Conservation (phyloP, 2,329 filamentous ascomycete species). For the Colletotrichum karsti region DNA sequence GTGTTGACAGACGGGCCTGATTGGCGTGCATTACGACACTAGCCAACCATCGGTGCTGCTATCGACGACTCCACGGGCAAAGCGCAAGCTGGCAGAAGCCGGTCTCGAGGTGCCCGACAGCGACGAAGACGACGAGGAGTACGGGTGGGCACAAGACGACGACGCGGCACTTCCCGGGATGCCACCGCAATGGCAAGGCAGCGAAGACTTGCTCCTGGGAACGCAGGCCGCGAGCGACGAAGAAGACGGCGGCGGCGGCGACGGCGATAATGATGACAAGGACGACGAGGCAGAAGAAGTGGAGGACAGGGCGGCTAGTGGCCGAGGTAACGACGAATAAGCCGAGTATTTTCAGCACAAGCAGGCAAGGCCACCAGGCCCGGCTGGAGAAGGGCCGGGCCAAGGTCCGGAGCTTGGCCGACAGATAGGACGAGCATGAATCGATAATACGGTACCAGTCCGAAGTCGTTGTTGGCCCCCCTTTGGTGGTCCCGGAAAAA, state of each 20-base stretch:
- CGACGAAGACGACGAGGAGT: constrained; percentile 73
- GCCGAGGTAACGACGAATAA: constrained; percentile 24
- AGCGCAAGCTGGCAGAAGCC: constrained; percentile 71
- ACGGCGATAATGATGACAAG: constrained; percentile 31
- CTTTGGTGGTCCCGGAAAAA: background rate
- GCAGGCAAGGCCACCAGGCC: background rate
- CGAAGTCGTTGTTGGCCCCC: constrained; percentile 8
- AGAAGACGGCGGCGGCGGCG: constrained; percentile 20
- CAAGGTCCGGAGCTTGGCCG: constrained; percentile 27
- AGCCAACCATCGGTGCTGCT: constrained; percentile 42
- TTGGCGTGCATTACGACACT: constrained; percentile 49
- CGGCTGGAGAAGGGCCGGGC: constrained; percentile 3
- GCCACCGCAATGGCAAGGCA: constrained; percentile 75
- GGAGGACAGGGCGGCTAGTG: constrained; percentile 28
- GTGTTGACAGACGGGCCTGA: constrained; percentile 50
- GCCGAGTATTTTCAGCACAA: constrained; percentile 7
- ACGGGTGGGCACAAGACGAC: constrained; percentile 76
- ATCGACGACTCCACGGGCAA: constrained; percentile 53
- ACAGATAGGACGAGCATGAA: constrained; percentile 28
- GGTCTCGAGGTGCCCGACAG: constrained; percentile 69
- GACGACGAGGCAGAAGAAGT: constrained; percentile 29
- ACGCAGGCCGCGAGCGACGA: constrained; percentile 46
- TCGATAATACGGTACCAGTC: constrained; percentile 13
- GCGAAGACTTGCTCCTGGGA: constrained; percentile 68
- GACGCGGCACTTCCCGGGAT: constrained; percentile 67